Base-by-base conservation (phyloP, 2,329 filamentous ascomycete species). In the Alternaria consortialis region DNA sequence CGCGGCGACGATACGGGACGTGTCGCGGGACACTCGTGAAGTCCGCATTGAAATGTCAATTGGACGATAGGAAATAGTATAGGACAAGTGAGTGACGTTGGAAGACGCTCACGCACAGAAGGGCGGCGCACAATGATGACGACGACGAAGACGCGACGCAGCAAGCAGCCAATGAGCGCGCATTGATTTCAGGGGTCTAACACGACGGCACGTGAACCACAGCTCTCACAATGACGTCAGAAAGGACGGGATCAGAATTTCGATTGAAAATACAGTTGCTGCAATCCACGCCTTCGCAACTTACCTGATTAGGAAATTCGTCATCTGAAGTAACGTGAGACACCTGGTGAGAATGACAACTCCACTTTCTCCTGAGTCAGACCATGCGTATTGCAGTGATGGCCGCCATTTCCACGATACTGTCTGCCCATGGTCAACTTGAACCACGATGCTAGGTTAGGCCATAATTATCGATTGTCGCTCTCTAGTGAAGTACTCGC, bases 11-110 rank as follows among this genome's bases (percentile, higher is more conserved):
- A 76, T 68, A 52, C 70, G 75, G 32, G 72, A 64, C 5, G 76
- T 76, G 64, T 79, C 77, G 56, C 73, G 77, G 58, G 77, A 75
- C 46, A 79, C 69, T 53, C 77, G 75, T 25, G 77, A 79, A 53
- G 77, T 76, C 12, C 76, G 75, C 77, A 79, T 79, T 42, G 53
- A 5, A 46, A 32, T 8, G 11, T 25, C 13, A 37, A 37, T 37
- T 27, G 20, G 6, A 17, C 23, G 32, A 25, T 11, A 13, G 17
- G 17, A 17, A 37, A 36, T 15, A 50, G 12, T 23, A 13, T 27
- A 13, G 6, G 20, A 27, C 5, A 15, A 13, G 3, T 20, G 20
- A 50, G 13, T 3, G 32, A 23, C 31, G 7, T n/a, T 44, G 31
- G 17, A 12, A 4, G 4, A 20, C 12, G 46, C 31, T 27, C 20